Evolutionary conservation across 495 filamentous ascomycete genomes (phyloP), one percentile per base, ranked within the genome.

Genomic region (Penicillium malachiteum): DNA sequence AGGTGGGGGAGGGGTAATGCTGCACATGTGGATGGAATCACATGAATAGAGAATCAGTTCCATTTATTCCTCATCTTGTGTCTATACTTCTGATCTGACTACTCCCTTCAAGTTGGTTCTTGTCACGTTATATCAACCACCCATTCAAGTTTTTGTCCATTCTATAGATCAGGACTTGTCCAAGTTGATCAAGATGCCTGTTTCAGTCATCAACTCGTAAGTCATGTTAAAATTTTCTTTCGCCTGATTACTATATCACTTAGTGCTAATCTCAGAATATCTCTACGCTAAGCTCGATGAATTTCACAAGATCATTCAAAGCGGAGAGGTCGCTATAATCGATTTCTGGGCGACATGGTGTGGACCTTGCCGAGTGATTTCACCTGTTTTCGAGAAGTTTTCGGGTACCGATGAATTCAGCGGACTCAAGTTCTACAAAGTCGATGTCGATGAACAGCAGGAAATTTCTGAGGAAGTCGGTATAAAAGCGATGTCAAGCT

Each of bases 1-100:
- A n/a, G n/a, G n/a, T n/a, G n/a, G 38, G n/a, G 38, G 38, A 40
- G 38, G 42, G 26, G 42, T 45, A 45, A 45, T 45, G 17, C 42
- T n/a, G n/a, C n/a, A n/a, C n/a, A n/a, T n/a, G n/a, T 45, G 12
- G 16, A 42, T 42, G 40, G 13, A 42, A 31, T 45, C 17, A 26
- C 42, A 21, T 45, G 13, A 26, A 45, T 45, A 6, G 26, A 11
- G 7, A 7, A 4, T 31, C 6, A 26, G 3, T 9, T 45, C 42
- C 38, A 40, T 11, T 12, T 40, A 40, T 40, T 7, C 13, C 9
- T 11, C 7, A 40, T 12, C 38, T 40, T 40, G 7, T 40, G 33
- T 34, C 11, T 34, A 34, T 6, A 34, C 33, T 34, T 11, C 33
- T 34, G 33, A 34, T 34, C 33, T 34, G 5, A 11, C 33, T 11